A percentile compares a stretch with the other conserved stretches of the same genome.
phyloP scores from a whole-genome alignment of 306 rosid genomes.

The Sesbania bispinosa region DNA sequence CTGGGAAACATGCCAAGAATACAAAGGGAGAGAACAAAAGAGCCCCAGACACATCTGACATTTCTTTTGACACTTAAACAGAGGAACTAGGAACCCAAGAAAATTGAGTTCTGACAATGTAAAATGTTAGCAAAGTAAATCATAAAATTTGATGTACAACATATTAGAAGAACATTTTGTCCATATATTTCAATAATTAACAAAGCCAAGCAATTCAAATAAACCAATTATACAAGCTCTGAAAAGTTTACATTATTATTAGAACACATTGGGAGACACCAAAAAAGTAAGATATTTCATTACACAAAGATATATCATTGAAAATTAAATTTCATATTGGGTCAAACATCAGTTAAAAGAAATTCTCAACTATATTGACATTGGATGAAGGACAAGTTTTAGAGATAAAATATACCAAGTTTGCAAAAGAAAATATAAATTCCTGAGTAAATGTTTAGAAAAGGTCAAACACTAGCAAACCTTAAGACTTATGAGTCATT shows the following conservation, averaged over 20 bases:
- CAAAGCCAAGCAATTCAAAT: not conserved
- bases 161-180: not conserved
- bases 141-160: not conserved
- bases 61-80: not conserved
- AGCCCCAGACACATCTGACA: not conserved
- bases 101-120: not conserved
- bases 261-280: not conserved
- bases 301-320: not conserved
- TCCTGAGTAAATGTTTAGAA: not conserved
- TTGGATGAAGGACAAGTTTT: not conserved
- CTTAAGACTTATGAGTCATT: no score
- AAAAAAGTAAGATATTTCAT: not conserved
- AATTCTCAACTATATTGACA: not conserved
- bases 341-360: not conserved
- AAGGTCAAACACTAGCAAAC: no score
- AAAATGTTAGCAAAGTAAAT: not conserved
- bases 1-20: not conserved
- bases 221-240: not conserved
- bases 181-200: not conserved
- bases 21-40: not conserved
- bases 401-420: not conserved
- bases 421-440: not conserved
- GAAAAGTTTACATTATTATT: not conserved
- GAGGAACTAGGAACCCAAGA: not conserved
- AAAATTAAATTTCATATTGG: not conserved